A percentile compares a stretch with the other conserved stretches of the same genome.
Evolutionary conservation across 257 asterid genomes (phyloP).

Genomic region (Gynochthodes officinalis): DNA sequence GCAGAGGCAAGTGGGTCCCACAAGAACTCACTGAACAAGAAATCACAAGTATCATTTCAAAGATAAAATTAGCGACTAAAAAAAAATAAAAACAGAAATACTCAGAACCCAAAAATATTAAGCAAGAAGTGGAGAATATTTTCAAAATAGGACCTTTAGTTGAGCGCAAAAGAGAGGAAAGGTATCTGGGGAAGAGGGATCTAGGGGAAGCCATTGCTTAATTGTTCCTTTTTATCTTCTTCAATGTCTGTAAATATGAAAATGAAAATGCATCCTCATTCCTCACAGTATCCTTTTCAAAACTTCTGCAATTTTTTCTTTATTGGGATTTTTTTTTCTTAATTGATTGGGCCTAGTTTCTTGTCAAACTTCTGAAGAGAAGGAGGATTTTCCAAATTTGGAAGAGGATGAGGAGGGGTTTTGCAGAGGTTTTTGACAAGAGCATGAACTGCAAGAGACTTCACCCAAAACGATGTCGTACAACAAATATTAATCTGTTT

Average conservation of each 20-base stretch:
- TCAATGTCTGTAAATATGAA: neutral
- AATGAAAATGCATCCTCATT: neutral
- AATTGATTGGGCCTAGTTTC: neutral
- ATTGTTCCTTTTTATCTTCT: neutral
- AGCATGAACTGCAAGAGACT: too few species aligned
- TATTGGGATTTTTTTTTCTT: neutral
- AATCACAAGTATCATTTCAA: neutral
- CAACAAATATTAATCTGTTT: too few species aligned
- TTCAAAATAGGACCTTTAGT: conserved; percentile 43
- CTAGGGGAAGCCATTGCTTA: conserved; percentile 56
- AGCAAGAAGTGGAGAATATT: too few species aligned
- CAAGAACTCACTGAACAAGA: conserved; percentile 46
- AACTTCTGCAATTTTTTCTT: neutral
- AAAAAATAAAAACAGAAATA: neutral
- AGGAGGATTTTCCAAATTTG: neutral
- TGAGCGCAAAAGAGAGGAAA: conserved; percentile 32
- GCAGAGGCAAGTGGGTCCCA: conserved; percentile 11
- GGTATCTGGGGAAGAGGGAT: conserved; percentile 37
- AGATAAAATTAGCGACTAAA: too few species aligned
- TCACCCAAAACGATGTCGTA: too few species aligned
- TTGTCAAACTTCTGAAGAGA: neutral
- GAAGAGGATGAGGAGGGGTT: neutral
- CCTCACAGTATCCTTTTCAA: neutral
- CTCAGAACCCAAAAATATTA: neutral
- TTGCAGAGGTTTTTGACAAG: conserved; percentile 5